Evolutionary conservation across 1,284 basidiomycete species (phyloP).

Genomic region (Apiotrichum siamense): DNA sequence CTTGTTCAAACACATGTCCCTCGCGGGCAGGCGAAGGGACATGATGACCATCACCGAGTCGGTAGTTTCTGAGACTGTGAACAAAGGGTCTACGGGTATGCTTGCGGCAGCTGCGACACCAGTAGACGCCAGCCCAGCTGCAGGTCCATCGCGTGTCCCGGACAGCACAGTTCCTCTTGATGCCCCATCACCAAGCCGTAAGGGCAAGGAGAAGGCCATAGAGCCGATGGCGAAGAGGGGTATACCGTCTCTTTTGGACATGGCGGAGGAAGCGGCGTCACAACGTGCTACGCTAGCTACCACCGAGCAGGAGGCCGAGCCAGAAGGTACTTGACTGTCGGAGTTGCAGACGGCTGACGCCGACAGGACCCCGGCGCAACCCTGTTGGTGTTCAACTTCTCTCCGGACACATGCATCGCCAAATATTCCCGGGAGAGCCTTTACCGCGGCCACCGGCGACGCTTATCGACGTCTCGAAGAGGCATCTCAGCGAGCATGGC

Average conservation of each 20-base stretch:
- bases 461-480: constrained; percentile 67
- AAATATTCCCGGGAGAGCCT: constrained; percentile 70
- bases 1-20: constrained; percentile 17
- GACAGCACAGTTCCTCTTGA: no score
- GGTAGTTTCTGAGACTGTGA: no score
- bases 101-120: no score
- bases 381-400: constrained; percentile 89
- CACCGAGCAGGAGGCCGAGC: background rate
- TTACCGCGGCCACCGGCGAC: constrained; percentile 60
- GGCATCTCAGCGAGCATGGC: constrained; percentile 72
- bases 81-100: no score
- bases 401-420: constrained; percentile 67
- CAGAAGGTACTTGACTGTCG: background rate
- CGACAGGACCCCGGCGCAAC: constrained; percentile 54
- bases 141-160: background rate
- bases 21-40: constrained; percentile 13
- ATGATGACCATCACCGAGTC: no score
- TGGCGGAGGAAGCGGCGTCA: background rate
- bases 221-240: background rate
- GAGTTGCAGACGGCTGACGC: no score
- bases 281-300: background rate
- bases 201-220: constrained; percentile 25
- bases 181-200: no score
- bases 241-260: background rate
- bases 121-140: no score